Evolutionary conservation across 2,329 filamentous ascomycete genomes (phyloP).

Genomic region (Penicillium palitans): DNA sequence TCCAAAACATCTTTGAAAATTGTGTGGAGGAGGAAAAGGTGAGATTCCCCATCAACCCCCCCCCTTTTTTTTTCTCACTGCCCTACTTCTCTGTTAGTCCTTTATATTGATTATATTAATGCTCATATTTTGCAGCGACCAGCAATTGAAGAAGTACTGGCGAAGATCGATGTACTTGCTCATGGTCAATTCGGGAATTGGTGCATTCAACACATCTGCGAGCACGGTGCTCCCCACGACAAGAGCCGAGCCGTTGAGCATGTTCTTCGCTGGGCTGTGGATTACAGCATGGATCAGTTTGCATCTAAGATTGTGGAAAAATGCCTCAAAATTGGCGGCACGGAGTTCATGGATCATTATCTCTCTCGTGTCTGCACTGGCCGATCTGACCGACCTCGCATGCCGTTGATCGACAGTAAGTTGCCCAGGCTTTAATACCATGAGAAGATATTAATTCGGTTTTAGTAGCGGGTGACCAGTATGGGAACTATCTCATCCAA

Average conservation of each 20-base stretch:
- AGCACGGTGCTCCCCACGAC: constrained; percentile 88
- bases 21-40: constrained; percentile 98
- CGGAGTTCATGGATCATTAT: constrained; percentile 88
- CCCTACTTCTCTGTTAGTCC: neutral
- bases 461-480: constrained; percentile 87
- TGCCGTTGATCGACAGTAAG: constrained; percentile 89
- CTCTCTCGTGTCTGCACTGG: constrained; percentile 92
- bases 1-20: constrained; percentile 99
- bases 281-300: constrained; percentile 99
- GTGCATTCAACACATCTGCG: constrained; percentile 99
- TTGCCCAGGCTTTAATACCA: constrained; percentile 13
- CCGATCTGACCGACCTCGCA: constrained; percentile 84
- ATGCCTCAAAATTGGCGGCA: constrained; percentile 92
- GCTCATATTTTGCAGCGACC: constrained; percentile 66
- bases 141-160: constrained; percentile 93
- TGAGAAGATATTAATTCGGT: constrained; percentile 9
- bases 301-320: constrained; percentile 99
- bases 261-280: constrained; percentile 86
- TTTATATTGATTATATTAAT: neutral
- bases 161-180: constrained; percentile 92
- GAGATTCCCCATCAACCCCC: constrained; percentile 29
- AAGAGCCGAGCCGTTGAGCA: constrained; percentile 93
- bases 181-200: constrained; percentile 99
- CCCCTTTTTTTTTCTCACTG: neutral
- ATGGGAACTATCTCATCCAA: constrained; percentile 97